Evolutionary conservation across 2,329 filamentous ascomycete genomes (phyloP), one percentile per base, ranked within the genome.

Genomic region (Xylaria sp.): DNA sequence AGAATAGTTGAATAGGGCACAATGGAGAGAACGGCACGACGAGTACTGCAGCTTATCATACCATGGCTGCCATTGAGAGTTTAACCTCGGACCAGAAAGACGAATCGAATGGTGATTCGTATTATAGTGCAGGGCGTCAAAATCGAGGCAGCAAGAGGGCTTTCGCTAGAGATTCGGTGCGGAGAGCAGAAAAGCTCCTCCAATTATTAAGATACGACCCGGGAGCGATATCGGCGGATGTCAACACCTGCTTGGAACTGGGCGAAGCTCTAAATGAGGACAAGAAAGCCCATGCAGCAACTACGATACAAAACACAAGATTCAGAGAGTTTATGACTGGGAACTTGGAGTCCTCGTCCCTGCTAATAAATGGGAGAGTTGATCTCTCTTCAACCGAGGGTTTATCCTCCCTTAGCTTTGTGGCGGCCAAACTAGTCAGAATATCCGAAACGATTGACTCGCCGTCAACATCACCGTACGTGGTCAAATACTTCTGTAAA

Each of bases 401-500:
- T 10, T 29, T 60, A 16, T 73, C 40, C 0, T 47, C 70, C 1
- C 66, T 73, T 42, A 71, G 63, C 10, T 54, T 62, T 18, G 68
- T 73, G 13, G 50, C 65, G 8, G 71, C 66, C 3, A 66, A 69
- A 29, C 25, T 73, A 1, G 68, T 44, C 1, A 63, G 55, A 13
- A 63, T 65, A 54, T 67, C 54, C 16, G 63, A 69, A 35, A 21
- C 3, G 23, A 35, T 55, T 12, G 27, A 55, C n/a, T 67, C 54
- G 4, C 42, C 59, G 2, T 35, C 13, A 6, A 65, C 23, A n/a
- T 53, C 53, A 6, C 68, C 60, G 4, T 72, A 64, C 32, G 54
- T 71, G 13, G 23, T 70, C n/a, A 67, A 64, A 13, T 72, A 69
- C 23, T 73, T 73, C 60, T 72, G 70, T 50, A 65, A 65, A 51